Evolutionary conservation across 805 yeast species (phyloP), one percentile per base, ranked within the genome.

Genomic region (Tetrapisispora nanseiensis): DNA sequence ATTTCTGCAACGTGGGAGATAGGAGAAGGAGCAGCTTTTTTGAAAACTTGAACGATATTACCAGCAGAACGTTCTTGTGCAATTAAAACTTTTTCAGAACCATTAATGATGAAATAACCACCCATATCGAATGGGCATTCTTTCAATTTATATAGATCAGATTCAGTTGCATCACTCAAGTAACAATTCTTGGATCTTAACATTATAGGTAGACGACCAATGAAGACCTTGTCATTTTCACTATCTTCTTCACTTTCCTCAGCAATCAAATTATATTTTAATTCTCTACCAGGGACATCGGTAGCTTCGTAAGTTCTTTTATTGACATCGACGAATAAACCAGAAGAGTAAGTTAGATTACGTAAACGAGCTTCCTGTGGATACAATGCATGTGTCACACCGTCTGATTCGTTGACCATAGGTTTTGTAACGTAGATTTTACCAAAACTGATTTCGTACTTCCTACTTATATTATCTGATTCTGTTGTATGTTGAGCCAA

Each of bases 71-170:
- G 79, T 67, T 92, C 99, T 68, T 92, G 99, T 26, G 99, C 99
- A 70, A 92, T 92, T 57, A 92, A 72, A 43, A 92, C 99, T 65
- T 92, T 92, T 64, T 92, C 99, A 18, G 97, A 86, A 56, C 99
- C 99, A 69, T 92, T 92, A 60, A 92, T 92, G 54, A 92, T 89
- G 62, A 92, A 92, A 66, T 92, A 92, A 48, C 99, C 99, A 65
- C 99, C 99, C 94, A 92, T 95, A 73, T 92, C 99, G 66, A 86
- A 92, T 26, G 98, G 98, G 69, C 99, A 92, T 68, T 92, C 99
- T 66, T 92, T 89, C 60, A 92, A 76, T 55, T 87, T 95, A 67
- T 89, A 92, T 57, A 89, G 76, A 66, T 92, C 98, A 52, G 85
- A 86, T 55, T 92, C 97, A 8, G 86, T 79, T 52, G 92, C 74